A percentile compares a stretch with the other conserved stretches of the same genome.
phyloP scores from a whole-genome alignment of 2,329 filamentous ascomycete genomes.

The Pyricularia sp. region DNA sequence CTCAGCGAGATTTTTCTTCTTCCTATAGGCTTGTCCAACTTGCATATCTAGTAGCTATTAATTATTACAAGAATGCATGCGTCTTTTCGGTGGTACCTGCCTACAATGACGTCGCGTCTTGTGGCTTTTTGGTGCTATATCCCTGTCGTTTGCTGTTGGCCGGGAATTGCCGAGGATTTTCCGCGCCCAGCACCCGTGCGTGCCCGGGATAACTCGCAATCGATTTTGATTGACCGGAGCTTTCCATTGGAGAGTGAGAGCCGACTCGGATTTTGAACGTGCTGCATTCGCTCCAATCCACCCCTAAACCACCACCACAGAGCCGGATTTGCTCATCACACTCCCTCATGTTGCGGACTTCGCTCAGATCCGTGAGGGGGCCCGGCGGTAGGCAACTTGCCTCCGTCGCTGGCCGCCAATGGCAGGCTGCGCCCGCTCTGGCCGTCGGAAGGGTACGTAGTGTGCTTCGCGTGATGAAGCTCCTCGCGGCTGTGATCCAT shows the following conservation, averaged over 20 bases:
- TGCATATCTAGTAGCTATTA: too few species aligned
- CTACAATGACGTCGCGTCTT: neutral
- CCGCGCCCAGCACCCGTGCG: neutral
- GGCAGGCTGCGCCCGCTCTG: constrained; percentile 33
- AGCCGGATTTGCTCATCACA: constrained; percentile 30
- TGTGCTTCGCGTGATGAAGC: constrained; percentile 6
- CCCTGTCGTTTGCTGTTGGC: neutral
- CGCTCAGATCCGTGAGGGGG: constrained; percentile 54
- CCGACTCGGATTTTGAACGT: neutral
- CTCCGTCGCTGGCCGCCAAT: constrained; percentile 48
- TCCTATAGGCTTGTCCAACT: too few species aligned
- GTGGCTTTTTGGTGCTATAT: neutral
- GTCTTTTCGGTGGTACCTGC: neutral
- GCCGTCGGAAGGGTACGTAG: constrained; percentile 28
- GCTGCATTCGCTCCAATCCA: constrained; percentile 2
- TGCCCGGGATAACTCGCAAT: neutral
- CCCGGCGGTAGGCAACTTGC: constrained; percentile 45
- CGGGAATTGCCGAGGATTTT: neutral
- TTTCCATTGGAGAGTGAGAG: neutral
- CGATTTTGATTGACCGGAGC: neutral
- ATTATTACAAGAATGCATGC: neutral
- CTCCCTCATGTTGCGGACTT: constrained; percentile 60
- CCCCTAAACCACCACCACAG: constrained; percentile 17
- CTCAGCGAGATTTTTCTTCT: too few species aligned
- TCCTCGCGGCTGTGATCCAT: constrained; percentile 3